Evolutionary conservation across 306 rosid genomes (phyloP).

Genomic region (Prunus dulcis): DNA sequence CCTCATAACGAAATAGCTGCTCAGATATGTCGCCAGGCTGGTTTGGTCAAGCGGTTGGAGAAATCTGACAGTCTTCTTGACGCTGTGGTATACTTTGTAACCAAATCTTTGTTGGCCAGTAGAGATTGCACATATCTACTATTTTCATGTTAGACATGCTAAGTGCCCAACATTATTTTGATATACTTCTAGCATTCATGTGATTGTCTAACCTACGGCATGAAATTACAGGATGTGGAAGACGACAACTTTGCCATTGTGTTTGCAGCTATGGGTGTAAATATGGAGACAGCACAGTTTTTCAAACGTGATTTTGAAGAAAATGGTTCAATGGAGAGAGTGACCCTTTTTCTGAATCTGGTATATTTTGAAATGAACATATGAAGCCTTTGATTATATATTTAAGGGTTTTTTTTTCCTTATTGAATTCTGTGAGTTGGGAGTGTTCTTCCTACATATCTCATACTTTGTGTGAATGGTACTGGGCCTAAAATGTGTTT

Average conservation of each 20-base stretch:
- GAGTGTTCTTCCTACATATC: background rate
- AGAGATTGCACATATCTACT: background rate
- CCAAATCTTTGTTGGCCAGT: background rate
- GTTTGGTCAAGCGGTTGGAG: conserved; percentile 96
- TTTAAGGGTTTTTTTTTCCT: background rate
- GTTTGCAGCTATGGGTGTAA: conserved; percentile 99
- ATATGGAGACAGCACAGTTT: conserved; percentile 99
- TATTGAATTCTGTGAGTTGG: background rate
- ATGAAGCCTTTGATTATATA: background rate
- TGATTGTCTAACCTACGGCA: conserved; percentile 1
- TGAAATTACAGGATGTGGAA: conserved; percentile 57
- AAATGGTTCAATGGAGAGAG: conserved; percentile 99
- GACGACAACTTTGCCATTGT: conserved; percentile 99
- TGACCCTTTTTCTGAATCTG: conserved; percentile 97
- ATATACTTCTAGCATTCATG: background rate
- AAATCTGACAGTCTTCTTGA: conserved; percentile 83
- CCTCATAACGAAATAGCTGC: conserved; percentile 99
- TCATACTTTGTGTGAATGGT: conserved; percentile 3
- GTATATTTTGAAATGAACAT: conserved; percentile 38
- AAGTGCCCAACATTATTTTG: background rate
- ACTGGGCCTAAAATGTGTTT: conserved; percentile 16
- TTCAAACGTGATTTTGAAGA: conserved; percentile 99
- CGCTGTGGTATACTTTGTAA: conserved; percentile 41
- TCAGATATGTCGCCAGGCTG: conserved; percentile 99
- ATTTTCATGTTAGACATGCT: background rate